Conservation (phyloP, 169 alveolate genomes). For the Eimeria brunetti region DNA sequence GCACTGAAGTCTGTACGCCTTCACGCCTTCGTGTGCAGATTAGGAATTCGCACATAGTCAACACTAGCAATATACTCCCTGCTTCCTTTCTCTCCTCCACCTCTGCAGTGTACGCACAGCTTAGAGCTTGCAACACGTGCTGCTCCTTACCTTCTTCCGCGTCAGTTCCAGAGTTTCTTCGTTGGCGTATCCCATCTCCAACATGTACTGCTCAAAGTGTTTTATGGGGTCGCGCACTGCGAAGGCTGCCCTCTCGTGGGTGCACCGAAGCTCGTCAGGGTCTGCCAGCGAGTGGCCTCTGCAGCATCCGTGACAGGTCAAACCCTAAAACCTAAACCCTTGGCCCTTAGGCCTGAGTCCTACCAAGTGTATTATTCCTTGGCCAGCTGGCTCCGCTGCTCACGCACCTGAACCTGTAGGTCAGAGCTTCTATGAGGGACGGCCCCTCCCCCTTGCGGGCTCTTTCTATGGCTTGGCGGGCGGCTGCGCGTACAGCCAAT, state of each 20-base stretch:
- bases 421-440: constrained; percentile 86
- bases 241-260: constrained; percentile 86
- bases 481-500: constrained; percentile 82
- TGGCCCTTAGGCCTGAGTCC: background rate
- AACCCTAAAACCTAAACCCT: constrained; percentile 6
- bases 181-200: constrained; percentile 81
- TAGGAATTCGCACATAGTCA: background rate
- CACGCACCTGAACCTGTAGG: constrained; percentile 84
- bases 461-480: constrained; percentile 83
- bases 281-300: constrained; percentile 88
- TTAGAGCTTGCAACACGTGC: background rate
- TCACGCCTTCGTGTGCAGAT: background rate
- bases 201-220: constrained; percentile 83
- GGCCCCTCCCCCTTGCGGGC: constrained; percentile 87
- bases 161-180: constrained; percentile 82
- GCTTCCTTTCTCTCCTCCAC: background rate
- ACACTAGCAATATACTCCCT: background rate
- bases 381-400: background rate
- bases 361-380: background rate
- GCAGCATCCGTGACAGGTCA: background rate
- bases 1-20: background rate
- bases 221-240: constrained; percentile 85
- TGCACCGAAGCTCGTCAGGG: constrained; percentile 85
- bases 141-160: constrained; percentile 75
- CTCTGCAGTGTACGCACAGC: constrained; percentile 20